phyloP scores from a whole-genome alignment of 768 basidiomycete genomes.

The Rhizopogon rudus region DNA sequence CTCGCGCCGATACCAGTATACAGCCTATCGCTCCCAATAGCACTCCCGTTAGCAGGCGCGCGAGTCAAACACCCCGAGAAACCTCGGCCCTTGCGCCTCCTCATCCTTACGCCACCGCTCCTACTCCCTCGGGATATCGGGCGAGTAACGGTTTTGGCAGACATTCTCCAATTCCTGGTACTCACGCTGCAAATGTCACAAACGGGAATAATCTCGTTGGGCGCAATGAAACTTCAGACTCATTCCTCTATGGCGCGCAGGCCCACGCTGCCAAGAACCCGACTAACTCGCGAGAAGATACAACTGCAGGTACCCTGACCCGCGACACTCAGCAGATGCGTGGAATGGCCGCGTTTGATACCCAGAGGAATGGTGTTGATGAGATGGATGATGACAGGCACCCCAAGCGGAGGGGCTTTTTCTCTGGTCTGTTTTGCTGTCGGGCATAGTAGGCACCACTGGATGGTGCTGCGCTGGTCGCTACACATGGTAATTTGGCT shows the following conservation, averaged over 20 bases:
- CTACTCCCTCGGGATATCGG: constrained; percentile 54
- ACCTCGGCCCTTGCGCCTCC: constrained; percentile 43
- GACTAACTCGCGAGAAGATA: constrained; percentile 48
- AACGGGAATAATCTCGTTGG: constrained; percentile 35
- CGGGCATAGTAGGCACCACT: constrained; percentile 40
- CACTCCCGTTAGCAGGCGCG: constrained; percentile 60
- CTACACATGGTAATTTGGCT: constrained; percentile 16
- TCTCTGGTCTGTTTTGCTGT: constrained; percentile 68
- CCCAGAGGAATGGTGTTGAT: constrained; percentile 55
- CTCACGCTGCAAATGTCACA: constrained; percentile 30
- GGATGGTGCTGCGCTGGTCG: constrained; percentile 21
- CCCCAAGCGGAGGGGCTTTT: constrained; percentile 54
- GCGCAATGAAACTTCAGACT: constrained; percentile 57
- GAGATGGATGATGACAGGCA: constrained; percentile 64
- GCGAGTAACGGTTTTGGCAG: constrained; percentile 48
- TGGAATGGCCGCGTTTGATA: constrained; percentile 65
- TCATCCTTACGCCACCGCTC: constrained; percentile 72
- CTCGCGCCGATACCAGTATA: constrained; percentile 46
- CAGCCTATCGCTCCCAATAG: constrained; percentile 65
- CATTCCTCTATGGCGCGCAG: constrained; percentile 59
- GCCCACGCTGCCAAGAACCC: constrained; percentile 42
- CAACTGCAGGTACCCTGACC: constrained; percentile 36
- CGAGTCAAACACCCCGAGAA: constrained; percentile 59
- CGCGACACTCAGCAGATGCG: constrained; percentile 34
- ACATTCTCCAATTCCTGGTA: constrained; percentile 40